A percentile compares a stretch with the other conserved stretches of the same genome.
Evolutionary conservation across 176 grass and related monocot genomes (phyloP).

Genomic region (Oryza australiensis): DNA sequence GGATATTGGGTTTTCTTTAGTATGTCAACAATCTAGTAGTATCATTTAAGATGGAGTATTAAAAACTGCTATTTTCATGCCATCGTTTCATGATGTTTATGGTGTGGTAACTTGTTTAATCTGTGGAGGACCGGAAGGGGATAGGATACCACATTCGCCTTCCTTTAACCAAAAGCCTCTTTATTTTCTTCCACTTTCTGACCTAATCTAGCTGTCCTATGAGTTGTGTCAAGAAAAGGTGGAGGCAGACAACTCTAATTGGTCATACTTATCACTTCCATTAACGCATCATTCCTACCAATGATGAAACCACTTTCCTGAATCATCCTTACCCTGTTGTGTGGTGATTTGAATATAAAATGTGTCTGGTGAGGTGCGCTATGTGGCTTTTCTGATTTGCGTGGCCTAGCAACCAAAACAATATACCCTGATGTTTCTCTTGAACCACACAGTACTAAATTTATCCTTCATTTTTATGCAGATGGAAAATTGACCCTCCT

Average conservation of each 20-base stretch:
- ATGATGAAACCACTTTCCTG: neutral
- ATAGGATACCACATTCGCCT: conserved; percentile 22
- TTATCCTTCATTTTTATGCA: conserved; percentile 16
- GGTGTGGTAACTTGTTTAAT: conserved; percentile 30
- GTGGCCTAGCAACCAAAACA: neutral
- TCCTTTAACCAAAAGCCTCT: conserved; percentile 35
- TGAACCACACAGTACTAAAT: neutral
- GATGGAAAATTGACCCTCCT: conserved; percentile 64
- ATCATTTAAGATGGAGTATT: neutral
- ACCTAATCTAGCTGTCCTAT: conserved; percentile 34
- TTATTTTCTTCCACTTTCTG: conserved; percentile 29
- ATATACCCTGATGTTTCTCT: neutral
- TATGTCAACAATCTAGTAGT: neutral
- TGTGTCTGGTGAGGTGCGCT: neutral
- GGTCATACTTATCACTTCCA: conserved; percentile 21
- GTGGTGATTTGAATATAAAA: neutral
- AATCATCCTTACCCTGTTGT: neutral
- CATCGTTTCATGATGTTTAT: conserved; percentile 20
- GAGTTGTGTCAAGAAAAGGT: conserved; percentile 3
- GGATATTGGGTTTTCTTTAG: conserved; percentile 3
- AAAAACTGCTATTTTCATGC: neutral
- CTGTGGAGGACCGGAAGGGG: neutral
- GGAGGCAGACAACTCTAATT: conserved; percentile 40
- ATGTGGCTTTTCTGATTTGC: neutral
- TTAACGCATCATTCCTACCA: conserved; percentile 4